Evolutionary conservation across 2,329 filamentous ascomycete species (phyloP), one percentile per base, ranked within the genome.

Genomic region (Fusarium chuoi): DNA sequence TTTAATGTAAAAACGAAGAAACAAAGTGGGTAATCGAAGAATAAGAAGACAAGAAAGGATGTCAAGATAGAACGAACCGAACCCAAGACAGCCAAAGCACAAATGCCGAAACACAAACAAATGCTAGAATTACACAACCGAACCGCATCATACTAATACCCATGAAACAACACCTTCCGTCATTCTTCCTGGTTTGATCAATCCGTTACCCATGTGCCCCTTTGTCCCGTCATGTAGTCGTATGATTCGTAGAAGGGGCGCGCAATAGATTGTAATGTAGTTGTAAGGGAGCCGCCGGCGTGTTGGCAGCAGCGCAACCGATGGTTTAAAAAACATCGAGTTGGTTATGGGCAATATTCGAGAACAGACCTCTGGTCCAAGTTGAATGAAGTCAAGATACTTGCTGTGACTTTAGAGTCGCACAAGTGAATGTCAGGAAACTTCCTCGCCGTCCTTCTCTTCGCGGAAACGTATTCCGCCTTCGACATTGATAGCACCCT

Each of bases 401-500:
- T 18, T n/a, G 41, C 20, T 18, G 36, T 55, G 26, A 38, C 15
- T 42, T 46, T 46, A 45, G 28, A 56, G 41, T 44, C 20, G 39
- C 18, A n/a, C 58, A 15, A 42, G 42, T 36, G 75, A 54, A 76
- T 71, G 62, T 78, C 62, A 78, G 68, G 65, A 80, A 36, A 90
- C 85, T 77, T 88, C 88, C 75, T 88, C 85, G 7, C 87, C 88
- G 55, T 88, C 88, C 39, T 87, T 84, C 75, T 91, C 89, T 75
- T 91, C 89, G 48, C 88, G 83, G 73, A 91, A 91, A 62, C 83
- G 85, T 42, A 92, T 81, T 4, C 89, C 90, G 11, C 87, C 89
- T 7, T 92, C 88, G 7, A 97, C 89, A 70, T 87, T 80, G 52
- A 98, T 92, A 5, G 92, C 95, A 41, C 88, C 88, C 58, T 85